Evolutionary conservation across 2,329 filamentous ascomycete species (phyloP).

Genomic region (Sporothrix brasiliensis): DNA sequence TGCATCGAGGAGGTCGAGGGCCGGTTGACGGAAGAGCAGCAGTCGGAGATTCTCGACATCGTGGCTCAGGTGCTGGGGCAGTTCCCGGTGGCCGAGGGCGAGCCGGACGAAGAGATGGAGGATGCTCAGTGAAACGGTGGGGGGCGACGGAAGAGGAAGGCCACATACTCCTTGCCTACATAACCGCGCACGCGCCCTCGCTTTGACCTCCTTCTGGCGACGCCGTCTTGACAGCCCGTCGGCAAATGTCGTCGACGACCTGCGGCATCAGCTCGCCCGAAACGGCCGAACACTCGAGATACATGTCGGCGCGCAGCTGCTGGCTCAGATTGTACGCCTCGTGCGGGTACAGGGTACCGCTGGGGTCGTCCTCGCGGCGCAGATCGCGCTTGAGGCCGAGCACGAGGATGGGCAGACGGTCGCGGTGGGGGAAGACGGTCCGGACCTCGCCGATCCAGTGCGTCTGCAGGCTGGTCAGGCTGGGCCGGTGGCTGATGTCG

Average conservation of each 20-base stretch:
- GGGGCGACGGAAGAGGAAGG: not conserved
- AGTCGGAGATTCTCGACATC: constrained; percentile 59
- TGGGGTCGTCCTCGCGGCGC: constrained; percentile 60
- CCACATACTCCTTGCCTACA: constrained; percentile 42
- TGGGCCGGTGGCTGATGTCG: constrained; percentile 62
- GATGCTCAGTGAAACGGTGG: not conserved
- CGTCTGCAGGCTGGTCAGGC: constrained; percentile 61
- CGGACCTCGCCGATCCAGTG: constrained; percentile 63
- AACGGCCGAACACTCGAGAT: constrained; percentile 65
- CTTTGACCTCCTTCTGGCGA: constrained; percentile 55
- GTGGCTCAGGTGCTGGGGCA: constrained; percentile 62
- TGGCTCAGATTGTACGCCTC: constrained; percentile 62
- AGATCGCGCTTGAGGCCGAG: constrained; percentile 65
- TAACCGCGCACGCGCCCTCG: constrained; percentile 56
- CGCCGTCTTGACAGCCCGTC: constrained; percentile 55
- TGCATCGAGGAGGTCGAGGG: constrained; percentile 67
- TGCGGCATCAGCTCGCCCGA: constrained; percentile 61
- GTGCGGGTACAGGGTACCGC: constrained; percentile 63
- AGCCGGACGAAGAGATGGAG: constrained; percentile 37
- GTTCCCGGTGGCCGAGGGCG: constrained; percentile 47
- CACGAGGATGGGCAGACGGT: constrained; percentile 58
- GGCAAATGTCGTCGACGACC: constrained; percentile 64
- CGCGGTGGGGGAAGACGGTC: constrained; percentile 51
- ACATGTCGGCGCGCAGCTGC: constrained; percentile 62
- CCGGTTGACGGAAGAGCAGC: constrained; percentile 62